These are phyloP conservation scores for Pisolithus marmoratus DNA, from an alignment of 768 basidiomycete genomes.

Conservation along the genomic window DNA sequence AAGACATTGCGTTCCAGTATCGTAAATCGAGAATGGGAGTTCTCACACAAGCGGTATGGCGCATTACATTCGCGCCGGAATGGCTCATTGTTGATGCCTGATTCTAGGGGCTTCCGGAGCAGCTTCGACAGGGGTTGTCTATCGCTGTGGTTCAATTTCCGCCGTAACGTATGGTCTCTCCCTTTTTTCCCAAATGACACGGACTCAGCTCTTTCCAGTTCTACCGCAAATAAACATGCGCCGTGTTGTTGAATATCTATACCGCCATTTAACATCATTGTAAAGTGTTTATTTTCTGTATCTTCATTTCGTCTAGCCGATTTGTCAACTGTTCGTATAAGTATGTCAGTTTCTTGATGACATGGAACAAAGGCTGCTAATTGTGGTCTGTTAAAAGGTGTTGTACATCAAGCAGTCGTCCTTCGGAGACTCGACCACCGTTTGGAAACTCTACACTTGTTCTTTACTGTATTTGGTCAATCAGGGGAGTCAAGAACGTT, in stretches of 20 bases:
- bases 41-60: conserved; percentile 86
- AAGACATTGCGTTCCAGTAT: conserved; percentile 98
- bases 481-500: not conserved
- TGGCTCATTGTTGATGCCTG: conserved; percentile 9
- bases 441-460: too few species aligned
- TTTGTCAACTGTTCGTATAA: conserved; percentile 2
- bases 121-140: conserved; percentile 96
- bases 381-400: not conserved
- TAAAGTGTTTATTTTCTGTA: conserved; percentile 17
- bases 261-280: conserved; percentile 16
- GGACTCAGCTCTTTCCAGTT: conserved; percentile 43
- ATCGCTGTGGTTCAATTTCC: conserved; percentile 95
- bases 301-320: conserved; percentile 12
- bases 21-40: conserved; percentile 98
- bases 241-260: conserved; percentile 19
- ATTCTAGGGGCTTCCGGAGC: conserved; percentile 82
- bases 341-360: not conserved
- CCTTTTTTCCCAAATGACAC: conserved; percentile 7
- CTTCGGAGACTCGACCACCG: not conserved
- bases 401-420: too few species aligned
- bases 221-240: conserved; percentile 62
- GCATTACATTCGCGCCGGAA: conserved; percentile 5
- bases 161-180: conserved; percentile 67
- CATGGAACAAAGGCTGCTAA: not conserved
- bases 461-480: not conserved